Base-by-base conservation (phyloP, 768 basidiomycete genomes). In the Suillus cothurnatus region DNA sequence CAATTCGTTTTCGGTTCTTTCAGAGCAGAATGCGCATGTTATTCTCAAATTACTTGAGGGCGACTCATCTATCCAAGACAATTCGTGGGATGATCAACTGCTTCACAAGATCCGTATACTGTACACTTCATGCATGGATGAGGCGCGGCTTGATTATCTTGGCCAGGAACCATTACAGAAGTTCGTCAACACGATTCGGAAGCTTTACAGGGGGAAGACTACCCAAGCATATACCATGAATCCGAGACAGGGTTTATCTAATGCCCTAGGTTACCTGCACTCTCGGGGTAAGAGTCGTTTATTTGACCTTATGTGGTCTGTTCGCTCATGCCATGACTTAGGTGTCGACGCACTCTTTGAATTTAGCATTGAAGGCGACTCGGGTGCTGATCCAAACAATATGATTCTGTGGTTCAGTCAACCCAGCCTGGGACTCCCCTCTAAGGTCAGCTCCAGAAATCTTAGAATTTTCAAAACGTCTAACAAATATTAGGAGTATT, bases 381-480 rank as follows among this genome's bases (percentile, higher is more conserved):
- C 88, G 28, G 94, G 90, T 9, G 82, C 86, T 6, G 94, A 97
- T 71, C 94, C 96, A 0, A 93, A 95, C 71, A 80, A 83, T 59
- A 94, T 97, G 88, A 84, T 85, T 0, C 81, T 95, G 17, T 95
- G 92, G 91, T 89, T 97, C 71, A 90, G 85, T 68, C 95, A 97
- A 73, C 85, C 92, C 3, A 79, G 77, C 9, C 81, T 97, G 17
- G 93, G 94, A 49, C 87, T 97, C 15, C 95, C 94, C 2, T 88
- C 95, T 19, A 96, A 95, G 85, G 93, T 92, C 61, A 43, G 71
- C 63, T 38, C 9, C 62, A 64, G 9, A 61, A 61, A 7, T 66
- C 17, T 56, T 14, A 31, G 31, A 11, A 31, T 17, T 34, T 50
- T 64, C 59, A 52, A 66, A 32, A 61, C 28, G 43, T 64, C 45